Conservation (phyloP, 352 stramenopile genomes). For the Achlya hypogyna region DNA sequence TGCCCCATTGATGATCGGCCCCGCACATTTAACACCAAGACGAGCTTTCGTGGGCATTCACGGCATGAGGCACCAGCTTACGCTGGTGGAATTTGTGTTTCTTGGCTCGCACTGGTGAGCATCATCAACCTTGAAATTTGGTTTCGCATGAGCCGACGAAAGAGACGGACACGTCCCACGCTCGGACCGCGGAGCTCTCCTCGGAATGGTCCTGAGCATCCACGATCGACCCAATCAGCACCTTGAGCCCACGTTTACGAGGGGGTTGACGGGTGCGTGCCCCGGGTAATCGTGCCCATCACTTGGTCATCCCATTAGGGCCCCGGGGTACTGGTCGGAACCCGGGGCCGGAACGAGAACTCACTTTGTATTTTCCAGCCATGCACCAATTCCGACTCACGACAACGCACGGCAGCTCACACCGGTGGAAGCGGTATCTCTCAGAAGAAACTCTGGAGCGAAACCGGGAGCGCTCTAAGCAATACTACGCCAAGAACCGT, state of each 20-base stretch:
- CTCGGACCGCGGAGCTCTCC: not conserved
- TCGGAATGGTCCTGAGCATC: no score
- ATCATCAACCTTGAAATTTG: no score
- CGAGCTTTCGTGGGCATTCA: no score
- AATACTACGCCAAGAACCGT: not conserved
- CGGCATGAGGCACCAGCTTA: no score
- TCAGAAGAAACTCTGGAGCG: not conserved
- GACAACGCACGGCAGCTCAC: not conserved
- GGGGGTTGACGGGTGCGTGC: not conserved
- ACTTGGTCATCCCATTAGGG: no score
- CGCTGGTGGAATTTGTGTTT: no score
- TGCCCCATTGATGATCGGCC: no score
- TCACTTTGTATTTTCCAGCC: not conserved
- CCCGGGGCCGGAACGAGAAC: not conserved
- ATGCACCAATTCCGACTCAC: not conserved
- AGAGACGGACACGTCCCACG: no score
- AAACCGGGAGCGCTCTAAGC: not conserved
- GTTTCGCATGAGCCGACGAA: no score
- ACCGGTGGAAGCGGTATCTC: not conserved
- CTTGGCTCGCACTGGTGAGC: no score
- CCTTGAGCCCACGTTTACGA: not conserved
- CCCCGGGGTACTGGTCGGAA: slow-evolving; percentile 1
- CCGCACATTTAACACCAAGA: no score
- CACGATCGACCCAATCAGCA: not conserved
- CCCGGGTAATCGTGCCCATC: no score